Evolutionary conservation across 106 monocot genomes (phyloP).

Genomic region (Cymbidium sinense): DNA sequence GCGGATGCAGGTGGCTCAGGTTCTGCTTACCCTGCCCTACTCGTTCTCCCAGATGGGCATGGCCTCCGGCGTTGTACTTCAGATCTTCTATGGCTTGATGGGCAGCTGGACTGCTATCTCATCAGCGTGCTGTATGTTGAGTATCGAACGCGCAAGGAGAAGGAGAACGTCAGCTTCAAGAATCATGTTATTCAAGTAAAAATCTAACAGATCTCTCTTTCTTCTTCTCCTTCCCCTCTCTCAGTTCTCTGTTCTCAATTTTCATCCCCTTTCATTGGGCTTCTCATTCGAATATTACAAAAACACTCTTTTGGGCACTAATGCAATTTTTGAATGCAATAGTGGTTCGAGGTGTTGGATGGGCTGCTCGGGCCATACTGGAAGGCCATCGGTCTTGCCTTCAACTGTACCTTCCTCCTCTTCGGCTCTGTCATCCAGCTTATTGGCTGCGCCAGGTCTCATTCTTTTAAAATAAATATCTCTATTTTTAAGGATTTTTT

Average conservation of each 20-base stretch:
- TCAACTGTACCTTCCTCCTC: constrained; percentile 80
- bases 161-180: constrained; percentile 63
- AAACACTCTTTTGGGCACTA: background rate
- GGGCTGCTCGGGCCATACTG: constrained; percentile 69
- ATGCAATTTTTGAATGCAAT: background rate
- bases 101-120: constrained; percentile 73
- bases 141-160: constrained; percentile 51
- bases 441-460: constrained; percentile 20
- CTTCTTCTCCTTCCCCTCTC: background rate
- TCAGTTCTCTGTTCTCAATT: background rate
- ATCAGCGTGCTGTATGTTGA: constrained; percentile 64
- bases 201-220: background rate
- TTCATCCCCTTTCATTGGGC: background rate
- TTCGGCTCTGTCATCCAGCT: constrained; percentile 73
- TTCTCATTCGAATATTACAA: background rate
- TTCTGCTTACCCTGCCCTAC: constrained; percentile 60
- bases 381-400: constrained; percentile 63
- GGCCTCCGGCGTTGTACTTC: constrained; percentile 41
- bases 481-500: background rate
- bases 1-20: constrained; percentile 47
- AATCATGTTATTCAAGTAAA: constrained; percentile 44
- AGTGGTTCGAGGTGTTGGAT: constrained; percentile 80
- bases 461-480: background rate
- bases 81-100: constrained; percentile 57
- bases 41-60: constrained; percentile 65